Percentiles rank a stretch among this genome's conserved stretches.
Evolutionary conservation across 306 rosid species (phyloP).

Genomic region (Nissolia schottii): DNA sequence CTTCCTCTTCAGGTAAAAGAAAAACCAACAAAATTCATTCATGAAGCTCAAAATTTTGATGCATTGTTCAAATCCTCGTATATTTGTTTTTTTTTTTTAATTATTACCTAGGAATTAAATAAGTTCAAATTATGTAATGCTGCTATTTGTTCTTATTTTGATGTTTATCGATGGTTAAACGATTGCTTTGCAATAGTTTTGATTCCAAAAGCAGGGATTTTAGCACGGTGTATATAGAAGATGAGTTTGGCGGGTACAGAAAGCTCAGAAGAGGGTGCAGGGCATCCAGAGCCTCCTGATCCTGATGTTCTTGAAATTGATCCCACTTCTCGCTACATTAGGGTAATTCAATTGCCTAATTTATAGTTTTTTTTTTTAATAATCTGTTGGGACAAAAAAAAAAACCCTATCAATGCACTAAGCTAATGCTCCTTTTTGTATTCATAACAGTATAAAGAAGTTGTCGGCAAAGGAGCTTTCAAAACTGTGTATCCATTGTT

Average conservation of each 20-base stretch:
- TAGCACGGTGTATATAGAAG: conserved; percentile 12
- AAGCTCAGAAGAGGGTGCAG: conserved; percentile 30
- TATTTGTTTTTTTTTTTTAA: neutral
- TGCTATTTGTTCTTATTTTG: neutral
- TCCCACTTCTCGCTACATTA: conserved; percentile 47
- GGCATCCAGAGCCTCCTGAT: conserved; percentile 41
- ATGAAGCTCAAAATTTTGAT: neutral
- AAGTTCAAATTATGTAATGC: neutral
- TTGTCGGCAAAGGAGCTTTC: conserved; percentile 47
- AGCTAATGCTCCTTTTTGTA: conserved; percentile 19
- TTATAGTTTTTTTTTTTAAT: neutral
- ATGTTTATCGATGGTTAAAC: neutral
- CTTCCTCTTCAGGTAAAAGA: conserved; percentile 1
- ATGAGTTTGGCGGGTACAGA: conserved; percentile 24
- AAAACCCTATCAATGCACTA: neutral
- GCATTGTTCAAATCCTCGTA: neutral
- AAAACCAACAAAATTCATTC: neutral
- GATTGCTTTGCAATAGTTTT: neutral
- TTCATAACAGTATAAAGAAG: conserved; percentile 37
- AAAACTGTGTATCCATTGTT: conserved; percentile 39
- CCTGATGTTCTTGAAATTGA: conserved; percentile 55
- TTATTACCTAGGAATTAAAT: neutral
- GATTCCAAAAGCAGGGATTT: neutral
- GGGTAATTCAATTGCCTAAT: conserved; percentile 36
- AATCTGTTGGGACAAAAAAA: neutral